Conservation (phyloP, 1,284 basidiomycete genomes). For the Prillingera fragicola region DNA sequence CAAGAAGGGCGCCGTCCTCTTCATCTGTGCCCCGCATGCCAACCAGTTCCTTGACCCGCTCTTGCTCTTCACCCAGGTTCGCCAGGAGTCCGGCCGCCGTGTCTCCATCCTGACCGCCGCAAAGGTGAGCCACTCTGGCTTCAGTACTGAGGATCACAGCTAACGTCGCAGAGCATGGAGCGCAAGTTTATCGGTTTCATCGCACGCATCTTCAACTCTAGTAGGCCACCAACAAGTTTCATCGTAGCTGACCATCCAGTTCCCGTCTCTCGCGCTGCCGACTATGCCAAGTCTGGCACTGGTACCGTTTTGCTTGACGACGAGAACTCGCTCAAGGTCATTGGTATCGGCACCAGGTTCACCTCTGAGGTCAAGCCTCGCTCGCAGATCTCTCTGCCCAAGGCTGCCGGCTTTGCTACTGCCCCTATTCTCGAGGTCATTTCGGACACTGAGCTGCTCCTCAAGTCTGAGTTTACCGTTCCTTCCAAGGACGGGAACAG, state of each 20-base stretch:
- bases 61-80: slow-evolving; percentile 79
- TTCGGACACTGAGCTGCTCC: slow-evolving; percentile 72
- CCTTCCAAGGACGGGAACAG: slow-evolving; percentile 46
- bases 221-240: no score
- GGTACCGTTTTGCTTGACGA: slow-evolving; percentile 69
- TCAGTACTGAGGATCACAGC: neutral
- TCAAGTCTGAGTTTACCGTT: slow-evolving; percentile 77
- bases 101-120: slow-evolving; percentile 92
- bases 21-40: slow-evolving; percentile 93
- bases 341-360: slow-evolving; percentile 75
- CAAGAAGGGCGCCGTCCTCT: slow-evolving; percentile 84
- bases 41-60: slow-evolving; percentile 98
- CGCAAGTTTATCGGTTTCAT: slow-evolving; percentile 65
- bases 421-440: slow-evolving; percentile 85
- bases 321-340: slow-evolving; percentile 69
- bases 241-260: slow-evolving; percentile 55
- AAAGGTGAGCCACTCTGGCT: slow-evolving; percentile 50
- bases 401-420: slow-evolving; percentile 67
- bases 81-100: slow-evolving; percentile 73
- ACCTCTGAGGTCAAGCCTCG: slow-evolving; percentile 67
- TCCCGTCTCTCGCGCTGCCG: slow-evolving; percentile 86
- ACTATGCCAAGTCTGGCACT: slow-evolving; percentile 71
- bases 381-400: slow-evolving; percentile 85
- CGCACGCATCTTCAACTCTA: slow-evolving; percentile 79
- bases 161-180: slow-evolving; percentile 36